A percentile compares a stretch with the other conserved stretches of the same genome.
phyloP scores from a whole-genome alignment of 441 rosid genomes.

The Capsella rubella region DNA sequence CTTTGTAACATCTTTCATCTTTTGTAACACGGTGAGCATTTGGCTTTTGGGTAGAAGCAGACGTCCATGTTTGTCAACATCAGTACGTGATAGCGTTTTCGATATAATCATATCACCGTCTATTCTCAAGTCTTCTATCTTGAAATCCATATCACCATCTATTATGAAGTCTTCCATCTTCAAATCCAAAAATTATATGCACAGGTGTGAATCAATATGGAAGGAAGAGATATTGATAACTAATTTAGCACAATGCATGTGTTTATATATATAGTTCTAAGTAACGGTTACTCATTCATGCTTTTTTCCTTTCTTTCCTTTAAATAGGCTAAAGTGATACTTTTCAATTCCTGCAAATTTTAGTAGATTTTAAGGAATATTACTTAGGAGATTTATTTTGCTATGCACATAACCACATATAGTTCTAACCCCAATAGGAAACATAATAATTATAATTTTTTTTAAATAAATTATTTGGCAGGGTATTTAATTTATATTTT shows the following conservation, averaged over 20 bases:
- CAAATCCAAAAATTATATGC: no score
- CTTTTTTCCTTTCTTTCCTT: neutral
- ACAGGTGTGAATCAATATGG: no score
- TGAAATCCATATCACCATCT: no score
- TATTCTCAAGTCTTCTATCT: neutral
- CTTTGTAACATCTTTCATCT: neutral
- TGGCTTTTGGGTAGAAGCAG: neutral
- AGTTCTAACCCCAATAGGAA: neutral
- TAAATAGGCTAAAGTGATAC: constrained; percentile 1
- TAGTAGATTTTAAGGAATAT: neutral
- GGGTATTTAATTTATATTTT: neutral
- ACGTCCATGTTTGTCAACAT: neutral
- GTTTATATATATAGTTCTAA: neutral
- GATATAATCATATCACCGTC: constrained; percentile 7
- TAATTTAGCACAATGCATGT: neutral
- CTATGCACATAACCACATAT: neutral
- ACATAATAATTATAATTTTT: neutral
- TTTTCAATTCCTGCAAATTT: neutral
- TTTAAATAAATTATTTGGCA: neutral
- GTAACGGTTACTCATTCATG: neutral
- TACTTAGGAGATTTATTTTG: neutral
- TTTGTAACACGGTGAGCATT: neutral
- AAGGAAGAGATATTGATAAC: neutral
- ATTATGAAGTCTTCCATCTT: no score
- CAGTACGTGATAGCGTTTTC: neutral